Percentiles rank a stretch among this genome's conserved stretches.
Evolutionary conservation across 2,329 filamentous ascomycete genomes (phyloP).

Genomic region (Fusarium brevicatenulatum): DNA sequence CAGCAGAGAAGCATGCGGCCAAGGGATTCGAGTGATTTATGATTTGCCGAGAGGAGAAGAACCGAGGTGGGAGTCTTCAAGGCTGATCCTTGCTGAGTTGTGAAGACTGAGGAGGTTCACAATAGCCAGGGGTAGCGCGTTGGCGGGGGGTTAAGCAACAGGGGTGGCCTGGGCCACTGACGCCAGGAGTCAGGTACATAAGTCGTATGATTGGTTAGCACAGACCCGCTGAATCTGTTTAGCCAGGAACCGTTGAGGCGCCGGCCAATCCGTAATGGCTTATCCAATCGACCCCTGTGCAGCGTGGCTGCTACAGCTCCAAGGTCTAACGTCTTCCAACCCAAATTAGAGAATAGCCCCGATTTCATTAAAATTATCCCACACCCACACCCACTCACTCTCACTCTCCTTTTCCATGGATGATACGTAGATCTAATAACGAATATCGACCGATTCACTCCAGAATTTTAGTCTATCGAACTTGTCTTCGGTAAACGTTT

Average conservation of each 20-base stretch:
- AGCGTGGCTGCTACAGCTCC: slow-evolving; percentile 16
- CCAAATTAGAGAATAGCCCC: slow-evolving; percentile 3
- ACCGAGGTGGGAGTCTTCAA: slow-evolving; percentile 5
- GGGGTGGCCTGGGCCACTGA: slow-evolving; percentile 27
- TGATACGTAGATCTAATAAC: neutral
- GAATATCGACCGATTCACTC: neutral
- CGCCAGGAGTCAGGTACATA: slow-evolving; percentile 41
- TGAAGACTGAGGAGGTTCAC: slow-evolving; percentile 24
- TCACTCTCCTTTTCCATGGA: slow-evolving; percentile 18
- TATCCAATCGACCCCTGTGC: slow-evolving; percentile 1
- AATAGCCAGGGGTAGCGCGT: slow-evolving; percentile 21
- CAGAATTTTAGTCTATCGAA: neutral
- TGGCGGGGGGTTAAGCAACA: neutral
- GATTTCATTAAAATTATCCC: slow-evolving; percentile 36
- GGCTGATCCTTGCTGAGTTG: slow-evolving; percentile 5
- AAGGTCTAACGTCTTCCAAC: slow-evolving; percentile 18
- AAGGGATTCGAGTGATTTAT: slow-evolving; percentile 20
- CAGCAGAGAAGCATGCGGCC: slow-evolving; percentile 33
- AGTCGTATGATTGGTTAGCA: slow-evolving; percentile 32
- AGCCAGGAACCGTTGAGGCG: slow-evolving; percentile 43
- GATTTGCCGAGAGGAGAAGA: slow-evolving; percentile 13
- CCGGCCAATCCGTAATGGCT: slow-evolving; percentile 30
- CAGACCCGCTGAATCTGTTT: slow-evolving; percentile 27
- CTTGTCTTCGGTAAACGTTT: slow-evolving; percentile 10
- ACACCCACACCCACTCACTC: slow-evolving; percentile 10